A percentile compares a stretch with the other conserved stretches of the same genome.
These are phyloP conservation scores for Xylaria sp. DNA, from an alignment of 495 filamentous ascomycete species.

Conservation along the genomic window DNA sequence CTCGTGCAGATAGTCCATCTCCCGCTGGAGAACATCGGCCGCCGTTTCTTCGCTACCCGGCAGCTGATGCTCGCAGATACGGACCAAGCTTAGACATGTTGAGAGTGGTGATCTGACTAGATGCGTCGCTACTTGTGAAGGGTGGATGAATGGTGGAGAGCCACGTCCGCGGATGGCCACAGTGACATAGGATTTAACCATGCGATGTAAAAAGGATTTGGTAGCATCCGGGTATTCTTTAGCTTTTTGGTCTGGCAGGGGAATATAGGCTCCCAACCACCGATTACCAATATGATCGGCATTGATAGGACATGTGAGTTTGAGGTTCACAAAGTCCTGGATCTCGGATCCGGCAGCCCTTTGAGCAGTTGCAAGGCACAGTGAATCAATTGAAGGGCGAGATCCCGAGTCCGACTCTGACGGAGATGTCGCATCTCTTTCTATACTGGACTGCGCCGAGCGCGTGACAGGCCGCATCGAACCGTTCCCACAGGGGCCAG, in stretches of 20 bases:
- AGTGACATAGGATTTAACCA: slow-evolving; percentile 52
- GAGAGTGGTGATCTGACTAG: slow-evolving; percentile 43
- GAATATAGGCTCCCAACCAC: slow-evolving; percentile 55
- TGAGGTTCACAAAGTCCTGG: slow-evolving; percentile 37
- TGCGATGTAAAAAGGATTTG: slow-evolving; percentile 48
- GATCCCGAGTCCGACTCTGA: slow-evolving; percentile 16
- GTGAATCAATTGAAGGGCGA: slow-evolving; percentile 4
- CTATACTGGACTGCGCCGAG: not conserved
- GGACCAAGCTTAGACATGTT: slow-evolving; percentile 53
- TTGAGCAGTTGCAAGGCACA: not conserved
- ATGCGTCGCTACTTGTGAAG: slow-evolving; percentile 38
- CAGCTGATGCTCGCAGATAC: slow-evolving; percentile 48
- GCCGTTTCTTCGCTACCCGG: slow-evolving; percentile 49
- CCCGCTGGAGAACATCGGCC: slow-evolving; percentile 44
- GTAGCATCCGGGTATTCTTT: slow-evolving; percentile 48
- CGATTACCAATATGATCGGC: slow-evolving; percentile 54
- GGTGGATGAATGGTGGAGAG: slow-evolving; percentile 52
- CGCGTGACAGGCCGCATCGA: not conserved
- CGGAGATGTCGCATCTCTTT: slow-evolving; percentile 7
- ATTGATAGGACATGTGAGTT: slow-evolving; percentile 53
- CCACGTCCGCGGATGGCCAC: slow-evolving; percentile 47
- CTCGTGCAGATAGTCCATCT: slow-evolving; percentile 50
- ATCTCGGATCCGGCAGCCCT: slow-evolving; percentile 8
- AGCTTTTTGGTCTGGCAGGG: slow-evolving; percentile 45
- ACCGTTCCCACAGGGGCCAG: not conserved